Evolutionary conservation across 2,329 filamentous ascomycete species (phyloP).

Genomic region (Parastagonospora avenae): DNA sequence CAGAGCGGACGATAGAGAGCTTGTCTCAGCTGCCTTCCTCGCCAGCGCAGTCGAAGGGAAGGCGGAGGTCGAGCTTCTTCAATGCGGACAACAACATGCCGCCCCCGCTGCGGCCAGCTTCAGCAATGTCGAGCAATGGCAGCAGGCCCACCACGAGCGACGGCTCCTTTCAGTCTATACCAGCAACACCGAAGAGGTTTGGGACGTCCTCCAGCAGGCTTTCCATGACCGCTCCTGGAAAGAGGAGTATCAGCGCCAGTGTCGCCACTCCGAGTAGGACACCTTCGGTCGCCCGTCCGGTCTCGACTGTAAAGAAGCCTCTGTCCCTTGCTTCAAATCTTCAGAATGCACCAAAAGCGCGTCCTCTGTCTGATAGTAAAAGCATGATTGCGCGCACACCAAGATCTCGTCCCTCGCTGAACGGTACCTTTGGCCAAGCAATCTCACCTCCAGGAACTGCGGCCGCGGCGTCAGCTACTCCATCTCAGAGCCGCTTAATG

Average conservation of each 20-base stretch:
- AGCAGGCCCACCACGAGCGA: slow-evolving; percentile 58
- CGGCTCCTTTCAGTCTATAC: slow-evolving; percentile 35
- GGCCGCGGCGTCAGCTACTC: slow-evolving; percentile 15
- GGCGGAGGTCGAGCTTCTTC: slow-evolving; percentile 75
- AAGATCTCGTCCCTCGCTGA: slow-evolving; percentile 37
- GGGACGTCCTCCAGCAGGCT: slow-evolving; percentile 21
- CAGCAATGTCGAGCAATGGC: slow-evolving; percentile 60
- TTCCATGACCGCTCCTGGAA: slow-evolving; percentile 44
- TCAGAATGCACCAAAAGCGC: slow-evolving; percentile 33
- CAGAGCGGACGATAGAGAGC: slow-evolving; percentile 86
- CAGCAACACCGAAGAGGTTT: slow-evolving; percentile 38
- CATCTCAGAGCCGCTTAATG: slow-evolving; percentile 22
- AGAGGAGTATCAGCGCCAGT: slow-evolving; percentile 43
- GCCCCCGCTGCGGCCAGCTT: slow-evolving; percentile 66
- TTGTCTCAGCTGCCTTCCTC: slow-evolving; percentile 78
- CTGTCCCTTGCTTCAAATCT: slow-evolving; percentile 31
- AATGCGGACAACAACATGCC: slow-evolving; percentile 65
- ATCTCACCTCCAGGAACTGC: slow-evolving; percentile 32
- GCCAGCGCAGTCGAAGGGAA: slow-evolving; percentile 62
- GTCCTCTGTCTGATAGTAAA: slow-evolving; percentile 43
- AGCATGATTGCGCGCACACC: slow-evolving; percentile 43
- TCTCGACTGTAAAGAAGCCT: slow-evolving; percentile 37
- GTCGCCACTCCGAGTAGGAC: slow-evolving; percentile 38
- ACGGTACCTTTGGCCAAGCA: slow-evolving; percentile 43
- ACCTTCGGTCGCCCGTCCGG: slow-evolving; percentile 40